These are phyloP conservation scores for Hyphopichia homilentoma DNA, from an alignment of 805 yeast genomes.

Conservation along the genomic window DNA sequence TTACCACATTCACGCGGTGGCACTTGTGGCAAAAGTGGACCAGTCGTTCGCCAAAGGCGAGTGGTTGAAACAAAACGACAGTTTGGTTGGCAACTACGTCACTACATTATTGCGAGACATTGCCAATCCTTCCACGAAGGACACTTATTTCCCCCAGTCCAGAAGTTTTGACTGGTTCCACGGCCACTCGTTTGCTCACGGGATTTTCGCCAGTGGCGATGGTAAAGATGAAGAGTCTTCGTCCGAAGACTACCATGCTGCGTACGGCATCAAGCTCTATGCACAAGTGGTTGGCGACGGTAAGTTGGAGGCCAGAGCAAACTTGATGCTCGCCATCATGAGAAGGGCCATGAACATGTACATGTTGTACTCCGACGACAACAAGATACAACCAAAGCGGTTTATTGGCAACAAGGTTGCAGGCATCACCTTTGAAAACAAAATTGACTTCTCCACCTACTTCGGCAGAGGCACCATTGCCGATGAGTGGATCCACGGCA, in stretches of 20 bases:
- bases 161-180: constrained; percentile 72
- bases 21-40: constrained; percentile 58
- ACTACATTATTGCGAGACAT: constrained; percentile 61
- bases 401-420: constrained; percentile 63
- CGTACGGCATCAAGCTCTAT: constrained; percentile 66
- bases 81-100: constrained; percentile 45
- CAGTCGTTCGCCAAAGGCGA: constrained; percentile 12
- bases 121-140: constrained; percentile 54
- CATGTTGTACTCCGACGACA: constrained; percentile 51
- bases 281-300: constrained; percentile 52
- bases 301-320: constrained; percentile 51
- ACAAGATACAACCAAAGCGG: constrained; percentile 51
- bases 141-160: constrained; percentile 58
- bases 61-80: constrained; percentile 28
- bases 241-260: constrained; percentile 71
- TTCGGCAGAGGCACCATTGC: constrained; percentile 61
- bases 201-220: constrained; percentile 65
- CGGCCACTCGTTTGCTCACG: constrained; percentile 81
- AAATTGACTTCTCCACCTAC: constrained; percentile 69
- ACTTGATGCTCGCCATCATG: constrained; percentile 59
- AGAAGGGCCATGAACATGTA: constrained; percentile 51
- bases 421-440: constrained; percentile 72
- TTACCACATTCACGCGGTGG: constrained; percentile 69
- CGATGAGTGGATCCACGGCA: constrained; percentile 70
- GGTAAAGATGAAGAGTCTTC: constrained; percentile 76